Base-by-base conservation (phyloP, 1,284 basidiomycete species). In the Puccinia coronata region DNA sequence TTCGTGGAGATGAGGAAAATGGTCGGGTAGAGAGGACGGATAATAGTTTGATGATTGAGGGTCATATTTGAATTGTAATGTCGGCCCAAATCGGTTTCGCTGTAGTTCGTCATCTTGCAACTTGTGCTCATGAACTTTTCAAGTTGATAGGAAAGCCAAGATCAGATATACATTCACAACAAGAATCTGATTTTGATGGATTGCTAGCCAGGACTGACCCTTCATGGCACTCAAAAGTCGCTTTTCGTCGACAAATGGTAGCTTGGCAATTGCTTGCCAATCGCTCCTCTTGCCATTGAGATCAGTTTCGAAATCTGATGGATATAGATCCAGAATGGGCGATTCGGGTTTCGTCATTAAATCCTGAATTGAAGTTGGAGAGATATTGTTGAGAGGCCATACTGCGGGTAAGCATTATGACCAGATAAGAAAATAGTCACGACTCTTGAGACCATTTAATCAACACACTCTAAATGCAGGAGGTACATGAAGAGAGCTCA, bases 191-290 rank as follows among this genome's bases (percentile, higher is more conserved):
- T 12, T 28, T n/a, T 18, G 31, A 51, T 20, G 39, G 41, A n/a
- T 5, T n/a, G n/a, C 28, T 8, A 11, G 28, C 23, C 18, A 14
- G 28, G 14, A n/a, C 75, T 67, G 28, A 78, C 93, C 87, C 49
- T 87, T 87, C 95, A 98, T 96, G 0, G 95, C 93, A 28, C 88
- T 88, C 43, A 97, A 87, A 23, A 99, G 87, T 70, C 94, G 89
- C n/a, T 88, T 85, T 87, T 97, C 91, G 72, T 98, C 92, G 83
- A 99, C 98, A 87, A 99, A 99, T 0, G 97, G 97, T 84, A 99
- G 98, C 88, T 99, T 98, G 82, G 99, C 95, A 82, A 99, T 91
- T 0, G 96, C 96, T 86, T 99, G 97, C 97, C 97, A 99, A 49
- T 98, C 96, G 84, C 93, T 91, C 86, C 96, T 99, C 90, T 99